Base-by-base conservation (phyloP, 768 basidiomycete genomes). In the Lepiota venenata region DNA sequence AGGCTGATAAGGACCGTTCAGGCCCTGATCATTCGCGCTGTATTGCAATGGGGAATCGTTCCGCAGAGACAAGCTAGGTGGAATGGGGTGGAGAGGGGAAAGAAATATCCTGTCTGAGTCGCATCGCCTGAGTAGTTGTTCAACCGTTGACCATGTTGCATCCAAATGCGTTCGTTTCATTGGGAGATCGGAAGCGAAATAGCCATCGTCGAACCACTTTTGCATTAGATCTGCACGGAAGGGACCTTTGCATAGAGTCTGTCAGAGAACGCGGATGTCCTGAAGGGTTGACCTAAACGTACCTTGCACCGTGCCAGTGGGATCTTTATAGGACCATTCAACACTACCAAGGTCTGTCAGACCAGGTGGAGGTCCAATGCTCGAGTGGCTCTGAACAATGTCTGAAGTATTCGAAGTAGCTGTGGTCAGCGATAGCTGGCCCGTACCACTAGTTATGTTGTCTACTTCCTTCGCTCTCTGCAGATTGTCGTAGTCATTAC, bases 241-340 rank as follows among this genome's bases (percentile, higher is more conserved):
- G 4, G 94, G 93, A 55, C 94, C 93, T 96, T 58, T 16, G 61
- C 16, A 43, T 39, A 36, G 38, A 10, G 9, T 32, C 32, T 32
- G 38, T 44, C 48, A 50, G 40, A n/a, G 21, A 20, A 20, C 12
- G 18, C 50, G 47, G 38, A 52, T 27, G 18, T 38, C 5, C 60
- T 71, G 21, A 16, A 11, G 20, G 25, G 10, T 21, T 42, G 25
- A 11, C 14, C 9, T 11, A 29, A 11, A 51, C 40, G 37, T 61
- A 92, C 93, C 94, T 83, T 98, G 94, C 39, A 95, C 74, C 56
- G 88, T 82, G n/a, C 94, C 93, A 60, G 88, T 83, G 16, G 93
- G 93, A 65, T 98, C 94, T 47, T 93, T 81, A 69, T 98, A 98
- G 20, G 85, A 88, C 94, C 94, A 98, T 65, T 91, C 84, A 18